Evolutionary conservation across 805 yeast species (phyloP), one percentile per base, ranked within the genome.

Genomic region (Lipomyces sp.): DNA sequence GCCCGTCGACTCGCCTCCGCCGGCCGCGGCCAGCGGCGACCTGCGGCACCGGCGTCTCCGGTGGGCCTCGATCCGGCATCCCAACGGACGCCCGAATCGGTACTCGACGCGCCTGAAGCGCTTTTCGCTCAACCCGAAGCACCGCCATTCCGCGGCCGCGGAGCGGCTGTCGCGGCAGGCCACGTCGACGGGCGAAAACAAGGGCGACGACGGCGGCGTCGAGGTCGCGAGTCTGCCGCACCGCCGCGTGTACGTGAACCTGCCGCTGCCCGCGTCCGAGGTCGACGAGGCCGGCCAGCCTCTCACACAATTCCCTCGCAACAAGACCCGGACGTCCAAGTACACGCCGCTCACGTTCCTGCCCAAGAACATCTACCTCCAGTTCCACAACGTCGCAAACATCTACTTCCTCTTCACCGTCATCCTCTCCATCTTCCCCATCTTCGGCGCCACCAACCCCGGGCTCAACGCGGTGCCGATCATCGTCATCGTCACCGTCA

Each of bases 261-360:
- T 71, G 51, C 73, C 70, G 6, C 65, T 80, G 36, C 84, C 84
- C 1, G 66, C 63, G 4, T 65, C 70, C 19, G 70, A 71, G 68
- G 57, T 60, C 5, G 71, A 75, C 49, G 79, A 75, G 21, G 76
- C 81, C 1, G 83, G 84, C 13, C 75, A 77, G 33, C 86, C 91
- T 1, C 64, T 62, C 18, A 73, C 74, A 0, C 65, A 68, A n/a
- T 91, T 85, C 64, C 81, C 95, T 10, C 77, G 96, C 62, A 91
- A 91, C 73, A 90, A 93, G 68, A 87, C 93, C 60, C 81, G 97
- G 72, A 89, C 98, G 0, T 88, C 98, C 2, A 91, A 88, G 71
- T 91, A 91, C 68, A 91, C 97, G 2, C 96, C 98, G 4, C 65
- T 93, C 40, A 74, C 88, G 7, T 91, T 91, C 64, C 58, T 93